phyloP scores from a whole-genome alignment of 306 rosid species.

The Alnus rubra region DNA sequence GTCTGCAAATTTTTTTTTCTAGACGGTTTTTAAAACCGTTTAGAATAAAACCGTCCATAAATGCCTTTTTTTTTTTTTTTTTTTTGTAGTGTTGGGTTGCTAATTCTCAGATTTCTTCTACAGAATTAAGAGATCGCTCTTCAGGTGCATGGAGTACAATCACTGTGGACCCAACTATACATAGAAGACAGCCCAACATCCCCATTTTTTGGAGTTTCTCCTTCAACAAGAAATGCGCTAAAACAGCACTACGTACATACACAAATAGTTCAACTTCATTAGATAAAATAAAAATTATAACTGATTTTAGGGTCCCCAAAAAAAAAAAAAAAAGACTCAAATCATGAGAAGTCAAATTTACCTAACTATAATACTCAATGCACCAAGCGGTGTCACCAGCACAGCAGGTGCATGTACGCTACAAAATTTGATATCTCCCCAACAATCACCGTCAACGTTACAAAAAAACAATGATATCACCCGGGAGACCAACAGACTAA shows the following conservation, averaged over 20 bases:
- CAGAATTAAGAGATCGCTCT: slow-evolving; percentile 58
- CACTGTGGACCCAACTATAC: slow-evolving; percentile 71
- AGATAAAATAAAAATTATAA: neutral
- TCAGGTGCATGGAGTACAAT: slow-evolving; percentile 83
- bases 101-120: slow-evolving; percentile 74
- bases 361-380: neutral
- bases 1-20: too few species aligned
- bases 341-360: too few species aligned
- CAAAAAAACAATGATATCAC: slow-evolving; percentile 4
- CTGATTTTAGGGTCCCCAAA: neutral
- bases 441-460: slow-evolving; percentile 47
- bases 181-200: slow-evolving; percentile 82
- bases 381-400: too few species aligned
- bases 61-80: too few species aligned
- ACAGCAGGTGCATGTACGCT: too few species aligned
- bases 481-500: neutral
- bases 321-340: too few species aligned
- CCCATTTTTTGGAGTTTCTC: slow-evolving; percentile 89
- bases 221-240: slow-evolving; percentile 80
- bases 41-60: too few species aligned
- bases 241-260: slow-evolving; percentile 58
- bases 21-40: too few species aligned
- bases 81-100: too few species aligned
- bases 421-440: too few species aligned
- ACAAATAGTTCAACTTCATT: slow-evolving; percentile 5